phyloP scores from a whole-genome alignment of 768 basidiomycete genomes.

The Panaeolus cyanescens region DNA sequence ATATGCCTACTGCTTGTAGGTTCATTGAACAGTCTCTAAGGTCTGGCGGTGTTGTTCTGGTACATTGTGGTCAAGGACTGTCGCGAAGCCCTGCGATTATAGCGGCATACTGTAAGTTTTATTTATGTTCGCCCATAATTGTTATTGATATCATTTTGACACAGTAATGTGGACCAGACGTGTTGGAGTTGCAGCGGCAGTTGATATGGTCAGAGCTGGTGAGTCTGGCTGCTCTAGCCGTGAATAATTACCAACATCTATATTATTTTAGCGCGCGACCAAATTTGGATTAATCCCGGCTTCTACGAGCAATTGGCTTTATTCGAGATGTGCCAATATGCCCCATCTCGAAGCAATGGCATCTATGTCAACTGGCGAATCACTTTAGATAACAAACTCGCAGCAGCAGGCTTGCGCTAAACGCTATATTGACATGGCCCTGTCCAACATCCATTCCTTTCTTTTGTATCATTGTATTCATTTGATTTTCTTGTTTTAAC shows the following conservation, averaged over 20 bases:
- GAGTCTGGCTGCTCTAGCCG: slow-evolving; percentile 12
- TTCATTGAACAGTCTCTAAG: slow-evolving; percentile 67
- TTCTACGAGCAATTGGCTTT: slow-evolving; percentile 79
- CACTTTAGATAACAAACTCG: slow-evolving; percentile 51
- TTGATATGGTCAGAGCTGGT: slow-evolving; percentile 65
- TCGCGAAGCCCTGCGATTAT: slow-evolving; percentile 72
- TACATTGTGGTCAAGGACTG: slow-evolving; percentile 68
- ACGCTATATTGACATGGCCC: slow-evolving; percentile 2
- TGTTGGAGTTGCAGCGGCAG: slow-evolving; percentile 56
- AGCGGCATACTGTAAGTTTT: slow-evolving; percentile 70
- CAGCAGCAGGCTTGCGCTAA: slow-evolving; percentile 38
- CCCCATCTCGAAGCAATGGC: slow-evolving; percentile 58
- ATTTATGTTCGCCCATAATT: background rate
- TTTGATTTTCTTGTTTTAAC: slow-evolving; percentile 4
- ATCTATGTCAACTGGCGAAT: slow-evolving; percentile 70
- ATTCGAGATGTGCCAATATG: slow-evolving; percentile 73
- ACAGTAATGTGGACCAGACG: slow-evolving; percentile 70
- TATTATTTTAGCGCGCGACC: slow-evolving; percentile 57
- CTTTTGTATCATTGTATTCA: slow-evolving; percentile 8
- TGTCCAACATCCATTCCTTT: background rate
- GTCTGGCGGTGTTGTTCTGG: slow-evolving; percentile 61
- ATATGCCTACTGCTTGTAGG: slow-evolving; percentile 63
- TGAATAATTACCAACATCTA: slow-evolving; percentile 4
- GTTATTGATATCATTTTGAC: slow-evolving; percentile 6
- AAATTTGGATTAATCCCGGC: slow-evolving; percentile 79